Conservation (phyloP, 2,329 filamentous ascomycete genomes). For the Teratosphaeria pseudoeucalypti region DNA sequence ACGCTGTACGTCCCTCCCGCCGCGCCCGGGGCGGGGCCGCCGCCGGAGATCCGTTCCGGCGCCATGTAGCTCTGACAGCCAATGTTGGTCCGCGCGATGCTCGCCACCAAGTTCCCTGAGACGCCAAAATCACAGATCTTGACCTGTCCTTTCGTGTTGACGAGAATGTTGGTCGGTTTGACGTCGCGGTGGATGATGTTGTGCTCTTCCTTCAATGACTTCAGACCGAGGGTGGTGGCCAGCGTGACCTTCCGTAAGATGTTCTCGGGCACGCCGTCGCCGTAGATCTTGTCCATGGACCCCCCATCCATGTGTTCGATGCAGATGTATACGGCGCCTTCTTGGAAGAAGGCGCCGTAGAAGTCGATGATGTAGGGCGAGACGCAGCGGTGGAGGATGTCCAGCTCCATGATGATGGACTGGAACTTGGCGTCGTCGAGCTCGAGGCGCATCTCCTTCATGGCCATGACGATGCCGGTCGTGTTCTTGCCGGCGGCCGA, state of each 20-base stretch:
- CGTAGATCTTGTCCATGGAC: constrained; percentile 92
- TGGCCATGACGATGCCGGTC: constrained; percentile 83
- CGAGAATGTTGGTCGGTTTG: constrained; percentile 96
- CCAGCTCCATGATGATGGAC: constrained; percentile 93
- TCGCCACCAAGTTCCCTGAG: constrained; percentile 89
- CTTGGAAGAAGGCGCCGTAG: constrained; percentile 97
- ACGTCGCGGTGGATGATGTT: constrained; percentile 99
- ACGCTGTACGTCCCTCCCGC: constrained; percentile 86
- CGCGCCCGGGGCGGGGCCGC: constrained; percentile 62
- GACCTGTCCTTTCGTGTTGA: constrained; percentile 80
- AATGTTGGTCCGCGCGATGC: constrained; percentile 97
- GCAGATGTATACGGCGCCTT: constrained; percentile 97
- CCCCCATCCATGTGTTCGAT: constrained; percentile 99
- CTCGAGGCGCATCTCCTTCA: constrained; percentile 96
- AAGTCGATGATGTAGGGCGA: constrained; percentile 98
- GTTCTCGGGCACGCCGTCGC: constrained; percentile 77
- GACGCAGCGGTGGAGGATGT: constrained; percentile 87
- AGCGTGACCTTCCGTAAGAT: constrained; percentile 85
- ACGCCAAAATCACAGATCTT: constrained; percentile 99
- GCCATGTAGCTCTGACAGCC: constrained; percentile 99
- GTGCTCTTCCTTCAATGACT: constrained; percentile 90
- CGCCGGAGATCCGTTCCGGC: constrained; percentile 84
- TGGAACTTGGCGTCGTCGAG: constrained; percentile 94
- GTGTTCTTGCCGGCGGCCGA: constrained; percentile 29
- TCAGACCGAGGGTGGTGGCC: constrained; percentile 81